Evolutionary conservation across 2,329 filamentous ascomycete species (phyloP).

Genomic region (Xylaria sp.): DNA sequence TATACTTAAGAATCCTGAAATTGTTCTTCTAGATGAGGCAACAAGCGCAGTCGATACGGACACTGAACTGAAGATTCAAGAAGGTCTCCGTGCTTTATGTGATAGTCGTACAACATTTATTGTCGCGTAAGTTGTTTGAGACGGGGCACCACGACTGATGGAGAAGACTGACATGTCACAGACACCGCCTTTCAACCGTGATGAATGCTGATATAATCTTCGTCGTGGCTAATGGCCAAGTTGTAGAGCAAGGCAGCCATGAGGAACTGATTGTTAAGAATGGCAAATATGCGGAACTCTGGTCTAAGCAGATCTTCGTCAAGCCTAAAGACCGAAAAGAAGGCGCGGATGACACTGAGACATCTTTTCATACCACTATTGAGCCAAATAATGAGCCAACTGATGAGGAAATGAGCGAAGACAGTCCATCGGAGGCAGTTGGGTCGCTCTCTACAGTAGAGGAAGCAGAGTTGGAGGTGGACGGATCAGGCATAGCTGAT

Average conservation of each 20-base stretch:
- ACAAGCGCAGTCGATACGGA: constrained; percentile 80
- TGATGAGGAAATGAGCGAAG: constrained; percentile 34
- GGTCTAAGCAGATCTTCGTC: constrained; percentile 70
- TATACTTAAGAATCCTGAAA: constrained; percentile 77
- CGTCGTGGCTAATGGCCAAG: constrained; percentile 69
- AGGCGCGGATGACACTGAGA: constrained; percentile 36
- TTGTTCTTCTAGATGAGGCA: constrained; percentile 81
- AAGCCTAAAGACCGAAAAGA: constrained; percentile 57
- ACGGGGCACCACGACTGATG: neutral
- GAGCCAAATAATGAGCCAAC: constrained; percentile 35
- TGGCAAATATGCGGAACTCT: constrained; percentile 72
- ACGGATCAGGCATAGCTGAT: constrained; percentile 35
- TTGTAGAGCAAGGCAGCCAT: constrained; percentile 72
- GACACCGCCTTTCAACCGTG: constrained; percentile 76
- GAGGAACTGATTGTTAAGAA: constrained; percentile 65
- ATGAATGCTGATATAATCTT: constrained; percentile 75
- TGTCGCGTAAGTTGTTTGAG: constrained; percentile 64
- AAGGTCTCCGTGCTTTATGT: constrained; percentile 67
- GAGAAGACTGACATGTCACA: constrained; percentile 45
- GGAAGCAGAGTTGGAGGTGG: constrained; percentile 37
- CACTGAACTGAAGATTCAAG: constrained; percentile 73
- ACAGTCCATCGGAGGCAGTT: constrained; percentile 26
- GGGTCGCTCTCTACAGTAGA: constrained; percentile 25
- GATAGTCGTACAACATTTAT: constrained; percentile 73
- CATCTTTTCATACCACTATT: constrained; percentile 20